phyloP scores from a whole-genome alignment of 768 basidiomycete genomes.

The Suillus paluster region DNA sequence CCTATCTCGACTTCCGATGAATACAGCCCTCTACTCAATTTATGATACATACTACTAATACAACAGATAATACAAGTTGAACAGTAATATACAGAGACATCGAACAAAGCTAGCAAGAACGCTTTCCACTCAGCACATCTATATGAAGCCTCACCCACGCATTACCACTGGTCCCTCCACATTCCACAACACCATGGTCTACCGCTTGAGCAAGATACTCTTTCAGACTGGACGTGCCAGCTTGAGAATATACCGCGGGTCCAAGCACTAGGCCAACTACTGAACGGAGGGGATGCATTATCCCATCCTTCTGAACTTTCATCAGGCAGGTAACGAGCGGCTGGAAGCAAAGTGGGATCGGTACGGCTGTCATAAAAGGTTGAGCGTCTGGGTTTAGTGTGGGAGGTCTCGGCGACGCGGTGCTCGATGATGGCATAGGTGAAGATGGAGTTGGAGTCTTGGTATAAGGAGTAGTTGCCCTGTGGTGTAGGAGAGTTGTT shows the following conservation, averaged over 20 bases:
- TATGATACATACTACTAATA: conserved; percentile 13
- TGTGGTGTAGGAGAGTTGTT: not conserved
- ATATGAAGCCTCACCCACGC: conserved; percentile 35
- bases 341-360: conserved; percentile 22
- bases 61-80: not conserved
- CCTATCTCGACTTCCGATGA: too few relatives aligned
- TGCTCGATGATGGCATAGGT: too few relatives aligned
- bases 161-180: conserved; percentile 41
- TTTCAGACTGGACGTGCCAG: conserved; percentile 46
- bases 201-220: conserved; percentile 46
- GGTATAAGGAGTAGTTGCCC: not conserved
- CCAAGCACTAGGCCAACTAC: conserved; percentile 39
- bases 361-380: not conserved
- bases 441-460: not conserved
- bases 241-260: conserved; percentile 39
- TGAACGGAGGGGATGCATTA: conserved; percentile 41
- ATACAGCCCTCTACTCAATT: too few relatives aligned
- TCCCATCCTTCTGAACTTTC: conserved; percentile 36
- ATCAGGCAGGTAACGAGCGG: conserved; percentile 40
- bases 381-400: not conserved
- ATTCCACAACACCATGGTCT: conserved; percentile 41
- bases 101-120: not conserved
- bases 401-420: too few relatives aligned
- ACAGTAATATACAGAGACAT: not conserved
- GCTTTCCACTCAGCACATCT: not conserved